Base-by-base conservation (phyloP, 805 yeast species). In the Candida multigemmis region DNA sequence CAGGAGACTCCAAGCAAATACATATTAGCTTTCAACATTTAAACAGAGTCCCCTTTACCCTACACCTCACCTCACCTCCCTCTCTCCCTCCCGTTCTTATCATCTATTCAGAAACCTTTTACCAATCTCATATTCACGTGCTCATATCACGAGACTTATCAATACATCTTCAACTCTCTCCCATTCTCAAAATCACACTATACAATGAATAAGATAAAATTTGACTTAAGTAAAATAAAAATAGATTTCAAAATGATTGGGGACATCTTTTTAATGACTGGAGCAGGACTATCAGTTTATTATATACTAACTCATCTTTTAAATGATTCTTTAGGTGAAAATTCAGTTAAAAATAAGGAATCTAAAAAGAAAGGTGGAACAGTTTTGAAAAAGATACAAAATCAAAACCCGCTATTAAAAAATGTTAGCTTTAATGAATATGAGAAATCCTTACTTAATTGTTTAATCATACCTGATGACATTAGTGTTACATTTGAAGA, bases 391-490 rank as follows among this genome's bases (percentile, higher is more conserved):
- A 49, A 48, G 24, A 34, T 61, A 15, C 60, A 54, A 31, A 30
- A 54, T 12, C 48, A 66, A 7, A 72, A 78, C 38, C 94, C 96
- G 0, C 64, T 60, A 1, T 56, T 66, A 16, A 56, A 67, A 28
- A 60, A 60, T 19, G 46, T 77, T 7, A 67, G 62, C 6, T 60
- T 83, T 22, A 78, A 74, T 39, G 71, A 66, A 30, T 87, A 91
- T 49, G 98, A 91, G 48, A 71, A 72, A 35, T 61, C 73, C n/a
- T 70, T 91, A 2, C 56, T 91, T 31, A 74, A 80, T 9, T 74
- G 81, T 9, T 82, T 89, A 16, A 77, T 91, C 6, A 71, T 84
- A 2, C 94, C 97, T 0, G 77, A 74, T 2, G 96, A 86, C 32
- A 82, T 91, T 22, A 65, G 70, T 14, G 80, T 79, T 4, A 62